Evolutionary conservation across 371 early-diverging fungal genomes (phyloP), one percentile per base, ranked within the genome.

Genomic region (Mycotypha africana): DNA sequence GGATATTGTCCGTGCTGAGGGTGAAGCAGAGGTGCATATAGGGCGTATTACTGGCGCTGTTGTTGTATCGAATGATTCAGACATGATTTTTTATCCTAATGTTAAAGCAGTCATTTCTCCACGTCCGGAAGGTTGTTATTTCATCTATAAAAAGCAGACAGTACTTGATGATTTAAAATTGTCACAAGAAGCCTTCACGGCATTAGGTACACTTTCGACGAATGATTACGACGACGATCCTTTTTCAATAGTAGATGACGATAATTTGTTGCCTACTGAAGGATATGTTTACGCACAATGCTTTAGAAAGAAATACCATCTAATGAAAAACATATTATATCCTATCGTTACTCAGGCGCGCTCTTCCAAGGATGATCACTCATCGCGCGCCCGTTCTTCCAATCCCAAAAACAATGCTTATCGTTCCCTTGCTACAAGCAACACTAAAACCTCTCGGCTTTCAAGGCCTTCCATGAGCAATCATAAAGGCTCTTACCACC

Each of bases 11-110:
- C 0, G 17, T 15, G 42, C 30, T 17, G 21, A 30, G 12, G 42
- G 42, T 19, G 42, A 42, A 31, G 42, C 42, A 1, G 42, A 42
- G 20, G 42, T 42, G 10, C 31, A 6, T 9, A 30, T 42, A 5
- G 42, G 31, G 3, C 25, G 19, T 3, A 1, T 0, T 4, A 31
- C 31, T 31, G 42, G 42, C 11, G 21, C 12, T 19, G 11, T 11
- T 8, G 42, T 42, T 12, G 12, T 31, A 14, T 12, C 42, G 3
- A n/a, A 31, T 9, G 42, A 42, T 19, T 42, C 42, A 3, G 42
- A 42, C 7, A 42, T 42, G 42, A 4, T 42, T 0, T 42, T 42
- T 31, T 42, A 42, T 31, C 42, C 42, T 20, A 42, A 42, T 12
- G 9, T 42, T 8, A n/a, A 17, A 9, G n/a, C 12, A 11, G 30